A percentile compares a stretch with the other conserved stretches of the same genome.
Conservation (phyloP, 2,329 filamentous ascomycete genomes). For the Periconia sp. region DNA sequence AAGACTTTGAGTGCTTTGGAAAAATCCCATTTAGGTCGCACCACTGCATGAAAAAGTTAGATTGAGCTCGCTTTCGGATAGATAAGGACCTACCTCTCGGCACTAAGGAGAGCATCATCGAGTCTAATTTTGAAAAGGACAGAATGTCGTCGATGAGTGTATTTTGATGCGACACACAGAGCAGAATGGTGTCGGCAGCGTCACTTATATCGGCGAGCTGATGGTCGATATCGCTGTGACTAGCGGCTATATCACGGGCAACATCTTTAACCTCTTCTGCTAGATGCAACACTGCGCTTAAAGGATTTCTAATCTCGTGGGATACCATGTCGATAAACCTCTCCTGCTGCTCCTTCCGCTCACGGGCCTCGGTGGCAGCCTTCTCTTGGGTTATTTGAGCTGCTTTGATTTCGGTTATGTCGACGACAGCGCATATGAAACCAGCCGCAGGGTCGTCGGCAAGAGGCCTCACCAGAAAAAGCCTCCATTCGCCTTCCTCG, state of each 20-base stretch:
- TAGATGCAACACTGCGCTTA: constrained; percentile 50
- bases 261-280: constrained; percentile 51
- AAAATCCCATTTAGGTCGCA: constrained; percentile 47
- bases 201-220: constrained; percentile 40
- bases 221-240: constrained; percentile 20
- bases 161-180: constrained; percentile 53
- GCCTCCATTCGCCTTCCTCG: constrained; percentile 46
- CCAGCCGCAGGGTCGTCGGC: constrained; percentile 50
- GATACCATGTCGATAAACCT: constrained; percentile 55
- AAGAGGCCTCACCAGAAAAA: constrained; percentile 52
- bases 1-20: constrained; percentile 48
- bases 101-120: constrained; percentile 51
- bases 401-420: constrained; percentile 54
- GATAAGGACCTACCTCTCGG: constrained; percentile 33
- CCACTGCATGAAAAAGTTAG: constrained; percentile 22
- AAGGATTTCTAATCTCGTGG: constrained; percentile 49
- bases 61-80: constrained; percentile 15
- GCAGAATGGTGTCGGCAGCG: constrained; percentile 48
- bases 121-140: constrained; percentile 55
- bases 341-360: constrained; percentile 54
- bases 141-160: constrained; percentile 56
- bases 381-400: constrained; percentile 51
- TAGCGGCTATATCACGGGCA: constrained; percentile 27
- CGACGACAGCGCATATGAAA: constrained; percentile 54
- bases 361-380: constrained; percentile 50